These are phyloP conservation scores for Penicillium sp. DNA, from an alignment of 2,329 filamentous ascomycete genomes.

Conservation along the genomic window DNA sequence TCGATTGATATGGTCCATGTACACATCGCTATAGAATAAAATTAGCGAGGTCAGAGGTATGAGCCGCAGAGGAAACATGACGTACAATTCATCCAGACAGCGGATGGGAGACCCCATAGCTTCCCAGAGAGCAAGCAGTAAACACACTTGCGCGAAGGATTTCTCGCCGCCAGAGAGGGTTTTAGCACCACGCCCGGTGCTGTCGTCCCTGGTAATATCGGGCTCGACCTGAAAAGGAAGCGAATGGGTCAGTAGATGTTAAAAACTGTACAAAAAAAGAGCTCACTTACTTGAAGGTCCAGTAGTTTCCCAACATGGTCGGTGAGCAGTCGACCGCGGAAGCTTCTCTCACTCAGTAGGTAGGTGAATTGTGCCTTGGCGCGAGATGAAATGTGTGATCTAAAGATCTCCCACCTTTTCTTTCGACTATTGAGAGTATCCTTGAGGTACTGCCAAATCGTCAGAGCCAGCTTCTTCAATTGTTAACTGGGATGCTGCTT, in stretches of 20 bases:
- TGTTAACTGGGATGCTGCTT: slow-evolving; percentile 4
- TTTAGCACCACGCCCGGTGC: slow-evolving; percentile 74
- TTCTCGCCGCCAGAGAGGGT: slow-evolving; percentile 96
- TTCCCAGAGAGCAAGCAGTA: slow-evolving; percentile 91
- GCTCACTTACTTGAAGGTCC: slow-evolving; percentile 62
- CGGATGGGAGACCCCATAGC: slow-evolving; percentile 94
- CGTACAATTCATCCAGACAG: slow-evolving; percentile 86
- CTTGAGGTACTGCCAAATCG: slow-evolving; percentile 45
- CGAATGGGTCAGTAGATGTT: slow-evolving; percentile 6
- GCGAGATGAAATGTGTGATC: slow-evolving; percentile 76
- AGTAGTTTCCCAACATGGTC: slow-evolving; percentile 72
- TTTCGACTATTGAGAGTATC: slow-evolving; percentile 65
- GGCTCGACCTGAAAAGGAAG: slow-evolving; percentile 52
- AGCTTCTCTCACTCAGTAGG: slow-evolving; percentile 81
- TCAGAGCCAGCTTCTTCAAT: slow-evolving; percentile 2
- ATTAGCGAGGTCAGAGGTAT: slow-evolving; percentile 12
- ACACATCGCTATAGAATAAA: slow-evolving; percentile 63
- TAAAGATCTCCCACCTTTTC: slow-evolving; percentile 73
- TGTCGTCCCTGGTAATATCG: slow-evolving; percentile 63
- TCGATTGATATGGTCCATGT: slow-evolving; percentile 97
- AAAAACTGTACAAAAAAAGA: not conserved
- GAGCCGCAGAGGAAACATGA: slow-evolving; percentile 6
- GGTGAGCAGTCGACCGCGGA: slow-evolving; percentile 73
- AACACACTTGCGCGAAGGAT: slow-evolving; percentile 93
- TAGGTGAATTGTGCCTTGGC: slow-evolving; percentile 84